Percentiles rank a stretch among this genome's conserved stretches.
phyloP scores from a whole-genome alignment of 140 eudicot genomes.

The Senecio squalidus region DNA sequence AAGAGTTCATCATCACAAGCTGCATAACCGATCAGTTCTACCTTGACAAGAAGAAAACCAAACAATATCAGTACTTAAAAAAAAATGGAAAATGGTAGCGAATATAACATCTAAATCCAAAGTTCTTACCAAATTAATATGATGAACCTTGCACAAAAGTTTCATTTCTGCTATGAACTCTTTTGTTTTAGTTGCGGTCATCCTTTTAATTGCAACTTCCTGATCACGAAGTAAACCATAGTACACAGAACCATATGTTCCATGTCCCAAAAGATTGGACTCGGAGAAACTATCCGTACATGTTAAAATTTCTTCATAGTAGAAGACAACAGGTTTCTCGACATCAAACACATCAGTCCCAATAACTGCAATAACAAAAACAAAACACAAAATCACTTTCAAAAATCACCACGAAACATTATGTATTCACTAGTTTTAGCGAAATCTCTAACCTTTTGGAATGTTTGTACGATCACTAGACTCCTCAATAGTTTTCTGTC shows the following conservation, averaged over 20 bases:
- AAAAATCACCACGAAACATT: background rate
- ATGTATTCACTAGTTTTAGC: background rate
- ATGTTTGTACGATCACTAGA: constrained; percentile 65
- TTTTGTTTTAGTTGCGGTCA: constrained; percentile 86
- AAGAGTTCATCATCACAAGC: constrained; percentile 86
- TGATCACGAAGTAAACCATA: constrained; percentile 75
- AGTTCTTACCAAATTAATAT: constrained; percentile 78
- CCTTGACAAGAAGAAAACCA: constrained; percentile 64
- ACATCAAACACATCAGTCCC: constrained; percentile 82
- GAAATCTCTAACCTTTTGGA: constrained; percentile 55
- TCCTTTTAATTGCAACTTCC: constrained; percentile 92
- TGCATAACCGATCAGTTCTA: constrained; percentile 94
- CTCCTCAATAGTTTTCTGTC: constrained; percentile 50
- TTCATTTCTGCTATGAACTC: constrained; percentile 93
- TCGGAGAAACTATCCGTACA: constrained; percentile 91
- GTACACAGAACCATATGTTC: constrained; percentile 94
- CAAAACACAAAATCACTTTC: background rate
- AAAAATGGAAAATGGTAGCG: background rate
- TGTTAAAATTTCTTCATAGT: constrained; percentile 56
- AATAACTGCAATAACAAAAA: constrained; percentile 45
- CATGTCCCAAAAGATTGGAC: constrained; percentile 86
- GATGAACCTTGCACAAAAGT: constrained; percentile 95
- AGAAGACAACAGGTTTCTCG: constrained; percentile 85
- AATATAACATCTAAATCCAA: constrained; percentile 8
- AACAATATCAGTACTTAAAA: constrained; percentile 24